These are phyloP conservation scores for Ascochyta rabiei DNA, from an alignment of 2,329 filamentous ascomycete genomes.

Conservation along the genomic window DNA sequence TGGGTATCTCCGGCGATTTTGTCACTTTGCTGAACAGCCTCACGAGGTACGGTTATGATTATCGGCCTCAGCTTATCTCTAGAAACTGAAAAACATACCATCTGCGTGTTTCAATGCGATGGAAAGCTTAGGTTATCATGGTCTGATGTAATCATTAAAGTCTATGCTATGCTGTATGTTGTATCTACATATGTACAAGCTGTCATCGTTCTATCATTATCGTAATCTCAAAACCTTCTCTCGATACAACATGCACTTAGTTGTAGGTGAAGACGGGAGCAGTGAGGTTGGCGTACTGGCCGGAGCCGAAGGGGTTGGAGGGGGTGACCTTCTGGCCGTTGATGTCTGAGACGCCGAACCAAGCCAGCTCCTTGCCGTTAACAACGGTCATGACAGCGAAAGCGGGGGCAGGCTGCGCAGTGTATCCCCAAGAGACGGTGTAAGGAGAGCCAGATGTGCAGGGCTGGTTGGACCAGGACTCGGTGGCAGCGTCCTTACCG, in stretches of 20 bases:
- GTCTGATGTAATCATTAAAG: background rate
- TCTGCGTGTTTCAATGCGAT: background rate
- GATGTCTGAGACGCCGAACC: conserved; percentile 23
- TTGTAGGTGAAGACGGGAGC: conserved; percentile 18
- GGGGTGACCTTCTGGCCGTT: conserved; percentile 20
- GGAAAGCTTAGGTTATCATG: background rate
- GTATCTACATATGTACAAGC: conserved; percentile 2
- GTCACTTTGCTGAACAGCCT: conserved; percentile 1
- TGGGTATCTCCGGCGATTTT: background rate
- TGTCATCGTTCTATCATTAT: background rate
- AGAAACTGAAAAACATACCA: background rate
- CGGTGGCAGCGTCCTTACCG: conserved; percentile 18
- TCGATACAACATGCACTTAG: background rate
- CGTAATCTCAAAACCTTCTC: background rate
- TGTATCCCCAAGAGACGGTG: conserved; percentile 23
- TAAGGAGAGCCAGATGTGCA: conserved; percentile 15
- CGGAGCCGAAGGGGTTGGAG: conserved; percentile 21
- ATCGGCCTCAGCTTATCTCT: background rate
- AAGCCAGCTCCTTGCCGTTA: conserved; percentile 20
- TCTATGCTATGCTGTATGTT: background rate
- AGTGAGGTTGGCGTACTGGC: conserved; percentile 13
- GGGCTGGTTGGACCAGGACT: conserved; percentile 21
- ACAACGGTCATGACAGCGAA: conserved; percentile 21
- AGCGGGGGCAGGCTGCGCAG: conserved; percentile 15
- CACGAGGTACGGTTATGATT: no score